These are phyloP conservation scores for Plasmodium relictum DNA, from an alignment of 169 alveolate genomes.

Conservation along the genomic window DNA sequence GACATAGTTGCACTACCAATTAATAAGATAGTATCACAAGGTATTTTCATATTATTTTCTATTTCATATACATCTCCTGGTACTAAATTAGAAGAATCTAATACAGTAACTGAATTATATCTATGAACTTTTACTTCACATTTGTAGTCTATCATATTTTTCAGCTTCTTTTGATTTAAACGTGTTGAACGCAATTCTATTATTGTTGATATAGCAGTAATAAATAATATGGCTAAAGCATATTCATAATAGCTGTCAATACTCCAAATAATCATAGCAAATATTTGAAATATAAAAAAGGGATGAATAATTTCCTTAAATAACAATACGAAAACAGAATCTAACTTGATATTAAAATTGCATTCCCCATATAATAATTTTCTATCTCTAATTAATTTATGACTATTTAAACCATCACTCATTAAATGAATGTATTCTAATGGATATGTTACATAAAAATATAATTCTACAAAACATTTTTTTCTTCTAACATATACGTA, in stretches of 20 bases:
- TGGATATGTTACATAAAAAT: neutral
- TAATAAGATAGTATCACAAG: conserved; percentile 89
- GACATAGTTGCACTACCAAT: conserved; percentile 87
- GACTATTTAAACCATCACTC: neutral
- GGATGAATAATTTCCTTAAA: conserved; percentile 1
- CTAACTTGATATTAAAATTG: neutral
- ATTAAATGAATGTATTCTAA: neutral
- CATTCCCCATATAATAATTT: conserved; percentile 6
- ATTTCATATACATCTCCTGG: conserved; percentile 85
- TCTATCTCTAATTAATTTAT: neutral
- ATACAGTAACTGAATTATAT: neutral
- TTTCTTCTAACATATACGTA: neutral
- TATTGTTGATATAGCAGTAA: neutral
- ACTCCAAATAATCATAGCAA: conserved; percentile 6
- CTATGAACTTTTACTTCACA: neutral
- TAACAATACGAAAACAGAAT: neutral
- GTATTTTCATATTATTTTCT: conserved; percentile 81
- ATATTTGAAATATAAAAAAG: neutral
- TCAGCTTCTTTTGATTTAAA: neutral
- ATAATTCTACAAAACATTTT: neutral
- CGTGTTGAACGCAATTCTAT: neutral
- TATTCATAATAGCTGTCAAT: neutral
- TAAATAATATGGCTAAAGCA: neutral
- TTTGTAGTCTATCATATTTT: neutral
- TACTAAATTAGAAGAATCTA: neutral